These are phyloP conservation scores for Spongospora subterranea DNA, from an alignment of 208 protist species.

Conservation along the genomic window DNA sequence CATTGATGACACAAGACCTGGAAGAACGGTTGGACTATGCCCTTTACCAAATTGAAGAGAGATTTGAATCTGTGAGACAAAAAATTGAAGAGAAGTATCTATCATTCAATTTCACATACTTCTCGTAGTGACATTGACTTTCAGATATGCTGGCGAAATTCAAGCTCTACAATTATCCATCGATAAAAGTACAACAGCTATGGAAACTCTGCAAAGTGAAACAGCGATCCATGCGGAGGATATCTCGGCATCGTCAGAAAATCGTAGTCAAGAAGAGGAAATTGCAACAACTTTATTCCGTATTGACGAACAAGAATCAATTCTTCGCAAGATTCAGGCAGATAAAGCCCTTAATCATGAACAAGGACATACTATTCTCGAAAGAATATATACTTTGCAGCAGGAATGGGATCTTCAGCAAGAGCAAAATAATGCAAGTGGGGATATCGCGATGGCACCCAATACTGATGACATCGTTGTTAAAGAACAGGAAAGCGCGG, in stretches of 20 bases:
- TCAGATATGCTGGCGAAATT: not conserved
- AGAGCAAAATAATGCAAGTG: no score
- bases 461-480: no score
- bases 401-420: no score
- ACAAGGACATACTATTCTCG: no score
- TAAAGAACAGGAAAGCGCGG: no score
- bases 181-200: not conserved
- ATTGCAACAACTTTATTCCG: no score
- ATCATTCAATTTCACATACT: not conserved
- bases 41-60: not conserved
- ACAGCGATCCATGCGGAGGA: not conserved
- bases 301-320: no score
- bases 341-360: no score
- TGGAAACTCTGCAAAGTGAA: not conserved
- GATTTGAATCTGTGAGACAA: not conserved
- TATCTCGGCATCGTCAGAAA: not conserved
- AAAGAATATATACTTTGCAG: no score
- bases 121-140: not conserved
- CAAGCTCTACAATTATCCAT: not conserved
- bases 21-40: not conserved
- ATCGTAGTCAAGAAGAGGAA: not conserved
- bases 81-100: not conserved
- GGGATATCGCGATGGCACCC: no score
- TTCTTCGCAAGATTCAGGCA: no score
- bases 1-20: not conserved